Evolutionary conservation across 2,329 filamentous ascomycete species (phyloP).

Genomic region (Salinomyces thailandicus): DNA sequence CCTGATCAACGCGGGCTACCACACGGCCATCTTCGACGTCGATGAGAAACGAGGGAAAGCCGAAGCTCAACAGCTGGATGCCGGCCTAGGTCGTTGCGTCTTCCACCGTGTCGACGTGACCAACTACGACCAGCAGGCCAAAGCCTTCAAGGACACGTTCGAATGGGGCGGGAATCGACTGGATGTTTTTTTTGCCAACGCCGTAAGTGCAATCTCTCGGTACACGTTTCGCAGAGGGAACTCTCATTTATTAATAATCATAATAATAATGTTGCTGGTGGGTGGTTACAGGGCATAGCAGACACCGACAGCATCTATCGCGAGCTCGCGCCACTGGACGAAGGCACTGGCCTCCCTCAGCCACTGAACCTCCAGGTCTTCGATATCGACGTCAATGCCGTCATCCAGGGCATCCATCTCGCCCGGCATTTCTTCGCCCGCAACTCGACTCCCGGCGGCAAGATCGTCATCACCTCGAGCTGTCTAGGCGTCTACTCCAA

Average conservation of each 20-base stretch:
- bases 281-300: slow-evolving; percentile 24
- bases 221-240: background rate
- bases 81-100: slow-evolving; percentile 10
- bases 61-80: slow-evolving; percentile 6
- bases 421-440: slow-evolving; percentile 33
- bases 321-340: slow-evolving; percentile 26
- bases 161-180: slow-evolving; percentile 32
- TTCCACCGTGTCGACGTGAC: slow-evolving; percentile 27
- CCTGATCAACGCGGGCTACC: slow-evolving; percentile 13
- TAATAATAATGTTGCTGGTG: too few species aligned
- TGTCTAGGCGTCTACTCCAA: slow-evolving; percentile 12
- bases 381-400: slow-evolving; percentile 32
- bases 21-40: slow-evolving; percentile 14
- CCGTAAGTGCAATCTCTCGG: slow-evolving; percentile 9
- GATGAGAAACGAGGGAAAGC: slow-evolving; percentile 9
- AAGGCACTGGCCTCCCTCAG: slow-evolving; percentile 18
- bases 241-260: too few species aligned
- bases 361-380: slow-evolving; percentile 30
- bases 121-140: slow-evolving; percentile 29
- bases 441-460: slow-evolving; percentile 27
- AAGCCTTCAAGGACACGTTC: slow-evolving; percentile 31
- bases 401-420: slow-evolving; percentile 34
- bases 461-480: slow-evolving; percentile 29
- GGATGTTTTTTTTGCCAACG: slow-evolving; percentile 36
- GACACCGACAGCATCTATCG: slow-evolving; percentile 31